Base-by-base conservation (phyloP, 805 yeast species). In the Wickerhamiella dianesei region DNA sequence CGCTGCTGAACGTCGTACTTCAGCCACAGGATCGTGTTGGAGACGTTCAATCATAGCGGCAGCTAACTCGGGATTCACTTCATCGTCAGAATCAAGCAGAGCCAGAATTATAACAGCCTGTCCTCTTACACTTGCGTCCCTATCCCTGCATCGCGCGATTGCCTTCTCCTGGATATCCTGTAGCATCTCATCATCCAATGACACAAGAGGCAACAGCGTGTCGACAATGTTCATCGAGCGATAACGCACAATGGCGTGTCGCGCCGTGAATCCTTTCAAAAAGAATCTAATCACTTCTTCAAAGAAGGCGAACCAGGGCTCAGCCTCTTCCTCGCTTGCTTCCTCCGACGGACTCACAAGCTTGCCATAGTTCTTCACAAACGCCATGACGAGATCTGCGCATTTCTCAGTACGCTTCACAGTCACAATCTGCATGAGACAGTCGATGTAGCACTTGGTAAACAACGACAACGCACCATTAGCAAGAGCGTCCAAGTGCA, bases 351-450 rank as follows among this genome's bases (percentile, higher is more conserved):
- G 94, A 70, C 46, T 86, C 66, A 51, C 74, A 2, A 20, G 71
- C 32, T 73, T 68, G 37, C 87, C 69, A 42, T 84, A 86, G 47
- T 81, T 89, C 44, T 95, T 96, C 3, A 80, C 76, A 66, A 89
- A 89, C 66, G 88, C 96, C 55, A 88, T 83, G 18, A 96, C 96
- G 63, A 86, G 95, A 62, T 85, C 85, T 53, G 49, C 52, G 17
- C 86, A 71, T 20, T 88, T 96, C 64, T 92, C 94, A 62, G 86
- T 96, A 49, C 87, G 77, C 69, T 87, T 86, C 72, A 88, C 65
- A 0, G 80, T 75, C 17, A 92, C 61, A 1, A 84, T 70, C 53
- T 78, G 77, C 51, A 82, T 77, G 20, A 85, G 62, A 52, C 82
- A 62, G 46, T 72, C 73, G 44, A 79, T 72, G 56, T 88, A 81